Percentiles rank a stretch among this genome's conserved stretches.
Evolutionary conservation across 768 basidiomycete genomes (phyloP).

Genomic region (Cystofilobasidium bisporidii): DNA sequence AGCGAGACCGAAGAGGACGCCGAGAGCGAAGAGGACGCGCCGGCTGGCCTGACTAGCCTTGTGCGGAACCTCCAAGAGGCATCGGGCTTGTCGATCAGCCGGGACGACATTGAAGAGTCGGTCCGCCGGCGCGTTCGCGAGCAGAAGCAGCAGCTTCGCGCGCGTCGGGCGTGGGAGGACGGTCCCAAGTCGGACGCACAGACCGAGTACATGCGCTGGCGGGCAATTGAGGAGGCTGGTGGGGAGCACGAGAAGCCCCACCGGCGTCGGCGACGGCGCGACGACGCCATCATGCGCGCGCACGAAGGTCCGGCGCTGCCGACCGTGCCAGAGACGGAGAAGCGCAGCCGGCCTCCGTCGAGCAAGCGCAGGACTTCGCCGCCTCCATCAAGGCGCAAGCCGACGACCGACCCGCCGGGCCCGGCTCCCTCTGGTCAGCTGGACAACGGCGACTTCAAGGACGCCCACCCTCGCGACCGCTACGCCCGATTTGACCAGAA

Average conservation of each 20-base stretch:
- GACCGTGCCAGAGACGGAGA: not conserved
- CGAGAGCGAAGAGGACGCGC: not conserved
- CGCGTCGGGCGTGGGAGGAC: not conserved
- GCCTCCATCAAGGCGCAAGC: not conserved
- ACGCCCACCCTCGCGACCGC: not conserved
- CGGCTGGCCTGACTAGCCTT: not conserved
- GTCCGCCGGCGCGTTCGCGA: not conserved
- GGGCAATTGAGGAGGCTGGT: not conserved
- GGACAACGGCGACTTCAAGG: not conserved
- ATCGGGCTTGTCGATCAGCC: not conserved
- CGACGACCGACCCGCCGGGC: not conserved
- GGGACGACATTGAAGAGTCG: not conserved
- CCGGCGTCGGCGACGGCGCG: not conserved
- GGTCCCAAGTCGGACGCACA: not conserved
- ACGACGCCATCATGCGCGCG: not conserved
- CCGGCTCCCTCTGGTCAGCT: not conserved
- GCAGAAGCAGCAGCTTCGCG: not conserved
- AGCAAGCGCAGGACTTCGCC: not conserved
- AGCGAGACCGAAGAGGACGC: not conserved
- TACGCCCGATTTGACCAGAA: not conserved
- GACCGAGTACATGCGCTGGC: not conserved
- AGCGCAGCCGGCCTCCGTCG: not conserved
- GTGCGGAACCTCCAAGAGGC: not conserved
- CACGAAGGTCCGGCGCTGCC: not conserved
- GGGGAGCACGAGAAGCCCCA: not conserved